Percentiles rank a stretch among this genome's conserved stretches.
Conservation (phyloP, 306 rosid species). For the Begonia loranthoides region DNA sequence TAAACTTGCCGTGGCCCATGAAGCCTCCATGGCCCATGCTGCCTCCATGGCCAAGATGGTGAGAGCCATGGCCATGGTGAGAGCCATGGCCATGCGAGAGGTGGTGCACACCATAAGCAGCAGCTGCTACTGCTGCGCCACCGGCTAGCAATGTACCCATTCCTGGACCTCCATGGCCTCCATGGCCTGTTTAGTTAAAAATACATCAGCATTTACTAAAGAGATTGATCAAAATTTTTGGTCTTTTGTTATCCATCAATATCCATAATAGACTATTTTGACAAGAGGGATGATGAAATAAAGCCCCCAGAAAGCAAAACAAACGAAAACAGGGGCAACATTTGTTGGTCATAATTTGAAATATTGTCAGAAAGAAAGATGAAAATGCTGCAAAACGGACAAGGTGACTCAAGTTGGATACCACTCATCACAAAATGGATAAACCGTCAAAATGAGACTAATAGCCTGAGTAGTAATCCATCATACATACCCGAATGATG, state of each 20-base stretch:
- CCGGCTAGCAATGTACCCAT: constrained; percentile 57
- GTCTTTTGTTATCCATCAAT: too few species aligned
- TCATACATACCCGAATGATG: too few species aligned
- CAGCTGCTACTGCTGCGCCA: constrained; percentile 75
- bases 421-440: too few species aligned
- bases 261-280: neutral
- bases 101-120: constrained; percentile 62
- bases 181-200: constrained; percentile 22
- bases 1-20: constrained; percentile 3
- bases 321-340: neutral
- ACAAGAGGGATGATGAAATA: neutral
- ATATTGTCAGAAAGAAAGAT: too few species aligned
- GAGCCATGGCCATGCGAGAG: constrained; percentile 20
- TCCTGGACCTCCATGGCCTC: constrained; percentile 22
- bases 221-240: too few species aligned
- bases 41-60: constrained; percentile 11
- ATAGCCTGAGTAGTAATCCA: too few species aligned
- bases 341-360: too few species aligned
- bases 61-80: constrained; percentile 15
- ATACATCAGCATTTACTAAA: neutral
- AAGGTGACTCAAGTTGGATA: too few species aligned
- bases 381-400: too few species aligned
- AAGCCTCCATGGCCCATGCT: constrained; percentile 1
- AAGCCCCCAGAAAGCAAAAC: neutral
- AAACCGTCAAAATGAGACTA: too few species aligned